Percentiles rank a stretch among this genome's conserved stretches.
These are phyloP conservation scores for Athelia psychrophila DNA, from an alignment of 1,284 basidiomycete genomes.

Conservation along the genomic window DNA sequence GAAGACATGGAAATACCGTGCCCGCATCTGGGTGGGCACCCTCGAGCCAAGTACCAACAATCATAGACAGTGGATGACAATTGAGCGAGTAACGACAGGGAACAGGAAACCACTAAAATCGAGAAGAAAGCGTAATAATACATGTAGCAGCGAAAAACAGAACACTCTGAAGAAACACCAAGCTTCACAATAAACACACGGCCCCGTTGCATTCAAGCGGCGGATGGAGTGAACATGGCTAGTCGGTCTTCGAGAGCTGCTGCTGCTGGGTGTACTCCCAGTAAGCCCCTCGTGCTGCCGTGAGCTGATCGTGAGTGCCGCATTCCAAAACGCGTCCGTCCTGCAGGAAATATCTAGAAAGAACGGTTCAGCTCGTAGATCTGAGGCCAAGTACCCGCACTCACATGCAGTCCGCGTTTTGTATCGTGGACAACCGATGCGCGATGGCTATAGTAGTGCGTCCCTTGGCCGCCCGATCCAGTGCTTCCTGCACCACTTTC, in stretches of 20 bases:
- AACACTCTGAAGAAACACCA: too few species aligned
- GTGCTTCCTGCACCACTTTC: conserved; percentile 90
- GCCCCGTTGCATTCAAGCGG: too few species aligned
- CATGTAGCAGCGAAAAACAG: too few species aligned
- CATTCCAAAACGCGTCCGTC: neutral
- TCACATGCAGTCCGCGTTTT: conserved; percentile 91
- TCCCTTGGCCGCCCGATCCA: conserved; percentile 89
- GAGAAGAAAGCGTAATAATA: too few species aligned
- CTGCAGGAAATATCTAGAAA: neutral
- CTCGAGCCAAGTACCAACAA: too few species aligned
- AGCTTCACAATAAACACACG: too few species aligned
- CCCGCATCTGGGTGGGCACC: too few species aligned
- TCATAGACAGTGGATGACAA: too few species aligned
- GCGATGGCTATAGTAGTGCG: conserved; percentile 93
- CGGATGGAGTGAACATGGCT: too few species aligned
- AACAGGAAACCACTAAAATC: too few species aligned
- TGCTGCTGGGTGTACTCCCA: neutral
- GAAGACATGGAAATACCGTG: too few species aligned
- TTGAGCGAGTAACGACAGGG: too few species aligned
- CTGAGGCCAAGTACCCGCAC: conserved; percentile 25
- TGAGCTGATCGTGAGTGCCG: neutral
- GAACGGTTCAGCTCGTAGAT: neutral
- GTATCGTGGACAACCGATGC: conserved; percentile 90
- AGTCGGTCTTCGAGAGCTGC: neutral
- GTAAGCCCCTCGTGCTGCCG: neutral